A percentile compares a stretch with the other conserved stretches of the same genome.
phyloP scores from a whole-genome alignment of 345 rosid species.

The Salix brachista region DNA sequence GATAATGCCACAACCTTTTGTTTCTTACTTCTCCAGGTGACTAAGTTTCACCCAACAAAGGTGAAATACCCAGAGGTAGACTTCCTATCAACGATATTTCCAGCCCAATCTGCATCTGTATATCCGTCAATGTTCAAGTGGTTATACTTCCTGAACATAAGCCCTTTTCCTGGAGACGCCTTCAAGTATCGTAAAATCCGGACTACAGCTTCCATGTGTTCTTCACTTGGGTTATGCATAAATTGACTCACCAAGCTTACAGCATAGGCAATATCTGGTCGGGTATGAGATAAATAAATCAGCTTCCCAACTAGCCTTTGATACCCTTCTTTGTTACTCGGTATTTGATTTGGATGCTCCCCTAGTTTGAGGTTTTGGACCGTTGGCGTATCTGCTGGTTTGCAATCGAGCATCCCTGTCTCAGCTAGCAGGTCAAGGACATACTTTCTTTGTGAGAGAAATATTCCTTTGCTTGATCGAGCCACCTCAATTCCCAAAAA shows the following conservation, averaged over 20 bases:
- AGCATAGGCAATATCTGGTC: too few species aligned
- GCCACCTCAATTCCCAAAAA: too few species aligned
- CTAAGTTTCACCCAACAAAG: background rate
- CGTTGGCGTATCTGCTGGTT: too few species aligned
- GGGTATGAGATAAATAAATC: too few species aligned
- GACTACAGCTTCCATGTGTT: rapidly evolving
- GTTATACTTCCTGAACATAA: background rate
- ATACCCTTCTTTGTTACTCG: background rate
- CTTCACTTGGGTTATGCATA: background rate
- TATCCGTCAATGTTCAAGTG: background rate
- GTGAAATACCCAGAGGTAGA: background rate
- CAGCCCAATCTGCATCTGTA: background rate
- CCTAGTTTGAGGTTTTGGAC: too few species aligned
- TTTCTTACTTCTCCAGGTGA: background rate
- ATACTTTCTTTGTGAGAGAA: too few species aligned
- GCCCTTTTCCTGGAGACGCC: background rate
- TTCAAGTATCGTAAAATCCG: background rate
- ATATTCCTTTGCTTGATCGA: too few species aligned
- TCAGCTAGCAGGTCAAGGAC: too few species aligned
- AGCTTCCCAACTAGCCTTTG: too few species aligned
- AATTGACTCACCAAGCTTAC: background rate
- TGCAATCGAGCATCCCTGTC: too few species aligned
- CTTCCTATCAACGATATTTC: background rate
- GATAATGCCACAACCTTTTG: background rate
- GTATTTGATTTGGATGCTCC: background rate